Evolutionary conservation across 345 rosid genomes (phyloP).

Genomic region (Eutrema yunnanense): DNA sequence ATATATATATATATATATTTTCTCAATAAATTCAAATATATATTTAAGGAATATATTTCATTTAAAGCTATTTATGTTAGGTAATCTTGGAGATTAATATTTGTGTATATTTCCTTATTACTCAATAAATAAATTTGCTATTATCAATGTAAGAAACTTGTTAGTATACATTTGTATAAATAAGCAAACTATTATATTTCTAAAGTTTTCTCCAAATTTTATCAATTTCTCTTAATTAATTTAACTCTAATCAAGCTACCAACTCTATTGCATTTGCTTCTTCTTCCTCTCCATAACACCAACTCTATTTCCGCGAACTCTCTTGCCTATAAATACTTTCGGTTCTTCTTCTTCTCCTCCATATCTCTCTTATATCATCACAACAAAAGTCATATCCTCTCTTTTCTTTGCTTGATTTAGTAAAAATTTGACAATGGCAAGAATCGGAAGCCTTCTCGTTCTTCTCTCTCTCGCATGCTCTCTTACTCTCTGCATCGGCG

Average conservation of each 20-base stretch:
- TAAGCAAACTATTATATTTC: too few relatives aligned
- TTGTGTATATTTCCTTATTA: too few relatives aligned
- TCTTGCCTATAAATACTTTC: constrained; percentile 16
- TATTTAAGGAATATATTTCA: not conserved
- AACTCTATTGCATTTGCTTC: constrained; percentile 15
- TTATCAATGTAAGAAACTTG: too few relatives aligned
- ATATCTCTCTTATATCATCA: constrained; percentile 7
- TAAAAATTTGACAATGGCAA: constrained; percentile 31
- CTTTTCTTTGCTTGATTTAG: not conserved
- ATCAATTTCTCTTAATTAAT: not conserved
- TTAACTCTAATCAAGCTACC: constrained; percentile 11
- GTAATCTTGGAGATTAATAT: too few relatives aligned
- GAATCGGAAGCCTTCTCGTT: constrained; percentile 25
- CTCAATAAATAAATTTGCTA: too few relatives aligned
- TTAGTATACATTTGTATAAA: too few relatives aligned
- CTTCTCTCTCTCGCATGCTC: constrained; percentile 38
- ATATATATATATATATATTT: constrained; percentile 2
- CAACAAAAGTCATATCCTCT: not conserved
- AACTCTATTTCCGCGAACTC: not conserved
- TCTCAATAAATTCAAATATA: not conserved
- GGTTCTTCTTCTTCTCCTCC: constrained; percentile 6
- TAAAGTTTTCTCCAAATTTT: too few relatives aligned
- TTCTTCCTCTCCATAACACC: constrained; percentile 12
- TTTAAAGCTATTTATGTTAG: not conserved
- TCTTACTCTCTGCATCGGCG: constrained; percentile 38